phyloP scores from a whole-genome alignment of 495 filamentous ascomycete species.

The Neurospora hispaniola region DNA sequence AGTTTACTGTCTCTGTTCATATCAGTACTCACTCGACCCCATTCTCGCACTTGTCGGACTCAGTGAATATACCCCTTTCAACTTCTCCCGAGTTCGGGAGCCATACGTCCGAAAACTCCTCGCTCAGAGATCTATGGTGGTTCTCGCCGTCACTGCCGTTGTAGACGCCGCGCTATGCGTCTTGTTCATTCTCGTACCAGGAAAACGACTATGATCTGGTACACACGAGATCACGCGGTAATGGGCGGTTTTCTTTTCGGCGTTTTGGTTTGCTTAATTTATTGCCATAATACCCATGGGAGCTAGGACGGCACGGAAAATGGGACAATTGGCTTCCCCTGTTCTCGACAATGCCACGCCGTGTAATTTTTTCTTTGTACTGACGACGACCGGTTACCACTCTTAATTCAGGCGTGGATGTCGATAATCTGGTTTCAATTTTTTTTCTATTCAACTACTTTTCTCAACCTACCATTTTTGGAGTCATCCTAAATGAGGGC shows the following conservation, averaged over 20 bases:
- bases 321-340: background rate
- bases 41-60: constrained; percentile 77
- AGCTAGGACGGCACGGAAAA: background rate
- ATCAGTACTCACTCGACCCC: constrained; percentile 92
- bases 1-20: constrained; percentile 74
- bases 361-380: background rate
- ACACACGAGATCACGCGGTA: background rate
- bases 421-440: background rate
- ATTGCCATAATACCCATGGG: background rate
- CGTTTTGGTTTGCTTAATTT: background rate
- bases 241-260: background rate
- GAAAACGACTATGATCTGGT: constrained; percentile 57
- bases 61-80: constrained; percentile 93
- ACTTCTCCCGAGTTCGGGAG: constrained; percentile 75
- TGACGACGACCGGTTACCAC: background rate
- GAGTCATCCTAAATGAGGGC: background rate
- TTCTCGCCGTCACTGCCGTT: constrained; percentile 58
- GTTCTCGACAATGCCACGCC: background rate
- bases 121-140: constrained; percentile 67
- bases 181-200: constrained; percentile 87
- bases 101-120: constrained; percentile 80
- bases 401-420: background rate
- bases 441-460: background rate
- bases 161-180: constrained; percentile 66
- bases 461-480: background rate